These are phyloP conservation scores for Cercospora beticola DNA, from an alignment of 2,329 filamentous ascomycete genomes.

Conservation along the genomic window DNA sequence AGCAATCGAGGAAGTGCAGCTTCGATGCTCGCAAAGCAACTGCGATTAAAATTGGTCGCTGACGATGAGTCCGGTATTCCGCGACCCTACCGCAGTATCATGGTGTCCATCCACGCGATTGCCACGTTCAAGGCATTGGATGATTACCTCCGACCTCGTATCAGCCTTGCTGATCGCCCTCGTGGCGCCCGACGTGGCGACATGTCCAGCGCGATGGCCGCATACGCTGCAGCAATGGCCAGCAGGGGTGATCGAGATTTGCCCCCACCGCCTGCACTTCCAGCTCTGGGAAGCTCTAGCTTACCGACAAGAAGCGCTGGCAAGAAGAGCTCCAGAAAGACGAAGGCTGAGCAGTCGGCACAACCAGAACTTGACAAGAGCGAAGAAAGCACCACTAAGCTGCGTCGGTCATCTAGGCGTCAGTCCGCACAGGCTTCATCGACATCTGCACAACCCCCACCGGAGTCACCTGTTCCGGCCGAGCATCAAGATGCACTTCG, in stretches of 20 bases:
- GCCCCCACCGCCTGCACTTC: slow-evolving; percentile 38
- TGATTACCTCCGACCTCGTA: slow-evolving; percentile 89
- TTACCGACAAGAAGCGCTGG: slow-evolving; percentile 30
- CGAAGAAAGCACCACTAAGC: slow-evolving; percentile 26
- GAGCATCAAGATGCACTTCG: slow-evolving; percentile 57
- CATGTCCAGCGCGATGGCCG: slow-evolving; percentile 67
- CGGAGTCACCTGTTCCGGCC: slow-evolving; percentile 45
- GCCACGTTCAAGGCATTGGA: slow-evolving; percentile 96
- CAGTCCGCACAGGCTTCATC: slow-evolving; percentile 33
- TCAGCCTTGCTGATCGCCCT: slow-evolving; percentile 75
- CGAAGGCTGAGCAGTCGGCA: slow-evolving; percentile 28
- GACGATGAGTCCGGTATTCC: slow-evolving; percentile 91
- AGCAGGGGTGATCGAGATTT: slow-evolving; percentile 47
- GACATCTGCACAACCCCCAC: slow-evolving; percentile 16
- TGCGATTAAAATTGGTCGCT: slow-evolving; percentile 82
- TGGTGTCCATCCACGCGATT: slow-evolving; percentile 98
- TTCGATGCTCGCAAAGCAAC: slow-evolving; percentile 95
- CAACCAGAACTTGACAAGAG: slow-evolving; percentile 23
- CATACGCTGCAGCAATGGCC: slow-evolving; percentile 72
- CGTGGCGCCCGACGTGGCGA: slow-evolving; percentile 58
- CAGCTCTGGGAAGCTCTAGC: slow-evolving; percentile 34
- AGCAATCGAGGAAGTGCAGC: slow-evolving; percentile 86
- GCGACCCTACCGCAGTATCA: slow-evolving; percentile 82
- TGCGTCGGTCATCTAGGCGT: slow-evolving; percentile 37
- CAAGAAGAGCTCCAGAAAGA: slow-evolving; percentile 22